A percentile compares a stretch with the other conserved stretches of the same genome.
Conservation (phyloP, 768 basidiomycete genomes). For the Asterophora lycoperdoides region DNA sequence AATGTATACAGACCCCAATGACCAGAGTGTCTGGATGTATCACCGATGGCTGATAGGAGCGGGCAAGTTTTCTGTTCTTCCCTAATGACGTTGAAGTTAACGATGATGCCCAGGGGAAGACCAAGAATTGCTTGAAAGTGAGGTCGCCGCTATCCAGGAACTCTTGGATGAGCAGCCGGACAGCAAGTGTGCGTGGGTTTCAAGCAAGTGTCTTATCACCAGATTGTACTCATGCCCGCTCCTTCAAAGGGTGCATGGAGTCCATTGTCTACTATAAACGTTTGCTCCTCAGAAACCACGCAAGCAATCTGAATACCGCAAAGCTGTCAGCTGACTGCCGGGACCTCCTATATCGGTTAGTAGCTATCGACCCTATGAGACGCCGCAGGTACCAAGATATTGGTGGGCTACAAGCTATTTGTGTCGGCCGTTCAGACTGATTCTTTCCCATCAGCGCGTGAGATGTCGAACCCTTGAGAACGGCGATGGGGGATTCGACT, state of each 20-base stretch:
- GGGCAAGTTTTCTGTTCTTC: slow-evolving; percentile 40
- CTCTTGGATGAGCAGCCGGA: slow-evolving; percentile 86
- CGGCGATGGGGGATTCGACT: background rate
- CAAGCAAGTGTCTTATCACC: background rate
- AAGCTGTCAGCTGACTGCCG: slow-evolving; percentile 23
- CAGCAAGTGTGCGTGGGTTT: slow-evolving; percentile 69
- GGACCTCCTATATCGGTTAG: slow-evolving; percentile 46
- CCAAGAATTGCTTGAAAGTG: slow-evolving; percentile 55
- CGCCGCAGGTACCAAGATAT: slow-evolving; percentile 65
- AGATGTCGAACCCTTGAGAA: background rate
- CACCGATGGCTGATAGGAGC: slow-evolving; percentile 94
- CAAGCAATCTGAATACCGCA: slow-evolving; percentile 11
- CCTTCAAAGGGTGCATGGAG: slow-evolving; percentile 98
- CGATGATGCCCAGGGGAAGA: slow-evolving; percentile 46
- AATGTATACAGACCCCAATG: slow-evolving; percentile 93
- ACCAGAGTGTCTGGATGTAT: slow-evolving; percentile 98
- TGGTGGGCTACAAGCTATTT: slow-evolving; percentile 32
- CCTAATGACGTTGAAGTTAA: slow-evolving; percentile 1
- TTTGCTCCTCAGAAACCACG: slow-evolving; percentile 53
- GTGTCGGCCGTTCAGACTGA: background rate
- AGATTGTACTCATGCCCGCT: background rate
- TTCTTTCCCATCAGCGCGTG: background rate
- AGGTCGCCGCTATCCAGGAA: slow-evolving; percentile 77
- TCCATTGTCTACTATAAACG: slow-evolving; percentile 81
- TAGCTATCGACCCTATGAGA: slow-evolving; percentile 52